Conservation (phyloP, 169 alveolate genomes). For the Cryptosporidium canis region DNA sequence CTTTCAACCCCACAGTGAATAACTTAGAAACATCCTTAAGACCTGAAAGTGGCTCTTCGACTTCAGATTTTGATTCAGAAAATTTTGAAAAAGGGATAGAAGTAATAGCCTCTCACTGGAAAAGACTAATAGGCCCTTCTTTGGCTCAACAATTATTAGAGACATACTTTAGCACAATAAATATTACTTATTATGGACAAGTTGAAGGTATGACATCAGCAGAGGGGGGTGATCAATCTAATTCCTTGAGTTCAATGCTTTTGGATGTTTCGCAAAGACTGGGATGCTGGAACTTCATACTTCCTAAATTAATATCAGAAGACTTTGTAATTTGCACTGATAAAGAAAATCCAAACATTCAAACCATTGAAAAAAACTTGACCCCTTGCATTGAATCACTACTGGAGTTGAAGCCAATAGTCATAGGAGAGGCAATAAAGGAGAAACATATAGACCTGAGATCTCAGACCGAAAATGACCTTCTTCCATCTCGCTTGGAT, state of each 20-base stretch:
- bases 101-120: slow-evolving; percentile 69
- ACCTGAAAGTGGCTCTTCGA: background rate
- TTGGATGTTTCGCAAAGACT: slow-evolving; percentile 43
- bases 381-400: slow-evolving; percentile 51
- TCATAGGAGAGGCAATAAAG: slow-evolving; percentile 40
- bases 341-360: slow-evolving; percentile 22
- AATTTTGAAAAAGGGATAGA: slow-evolving; percentile 46
- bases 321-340: slow-evolving; percentile 35
- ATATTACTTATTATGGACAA: background rate
- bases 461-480: slow-evolving; percentile 7
- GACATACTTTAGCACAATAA: slow-evolving; percentile 41
- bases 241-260: background rate
- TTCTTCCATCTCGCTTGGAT: slow-evolving; percentile 40
- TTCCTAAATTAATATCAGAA: slow-evolving; percentile 46
- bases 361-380: slow-evolving; percentile 27
- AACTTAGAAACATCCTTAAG: background rate
- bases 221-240: background rate
- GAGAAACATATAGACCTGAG: slow-evolving; percentile 10
- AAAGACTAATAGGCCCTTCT: slow-evolving; percentile 62
- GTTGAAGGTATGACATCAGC: background rate
- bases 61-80: background rate
- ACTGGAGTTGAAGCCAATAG: slow-evolving; percentile 24
- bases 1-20: background rate
- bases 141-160: slow-evolving; percentile 58
- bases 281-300: slow-evolving; percentile 65